A percentile compares a stretch with the other conserved stretches of the same genome.
Conservation (phyloP, 202 grass and related monocot genomes). For the Panicum virgatum region DNA sequence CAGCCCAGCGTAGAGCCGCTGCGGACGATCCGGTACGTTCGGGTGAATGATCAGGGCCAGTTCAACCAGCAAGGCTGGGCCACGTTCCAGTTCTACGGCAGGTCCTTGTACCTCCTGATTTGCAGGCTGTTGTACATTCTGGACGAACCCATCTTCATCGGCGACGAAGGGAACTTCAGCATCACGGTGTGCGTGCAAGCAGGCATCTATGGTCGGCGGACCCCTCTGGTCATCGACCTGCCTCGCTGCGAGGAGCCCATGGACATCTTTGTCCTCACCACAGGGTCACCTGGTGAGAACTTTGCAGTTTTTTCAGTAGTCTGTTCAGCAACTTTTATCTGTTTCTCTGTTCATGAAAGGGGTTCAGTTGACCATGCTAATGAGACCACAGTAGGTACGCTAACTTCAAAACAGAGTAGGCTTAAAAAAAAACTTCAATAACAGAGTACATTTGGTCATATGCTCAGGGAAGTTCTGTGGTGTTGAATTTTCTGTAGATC, state of each 20-base stretch:
- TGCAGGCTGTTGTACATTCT: not conserved
- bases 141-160: not conserved
- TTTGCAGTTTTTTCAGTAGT: not conserved
- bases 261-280: not conserved
- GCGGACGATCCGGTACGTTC: constrained; percentile 27
- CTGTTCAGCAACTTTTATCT: not conserved
- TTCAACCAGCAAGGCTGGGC: not conserved
- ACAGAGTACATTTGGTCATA: not conserved
- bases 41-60: not conserved
- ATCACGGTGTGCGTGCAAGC: not conserved
- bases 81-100: not conserved
- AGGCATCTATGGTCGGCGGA: not conserved
- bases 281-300: not conserved
- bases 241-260: constrained; percentile 10
- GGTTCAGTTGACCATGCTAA: not conserved
- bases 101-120: not conserved
- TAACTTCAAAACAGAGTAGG: not conserved
- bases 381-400: not conserved
- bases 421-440: no score
- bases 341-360: not conserved
- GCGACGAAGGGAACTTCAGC: not conserved
- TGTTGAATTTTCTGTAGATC: not conserved
- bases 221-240: constrained; percentile 25
- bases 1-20: not conserved
- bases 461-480: not conserved